Conservation (phyloP, 805 yeast genomes). For the Myxozyma nipponensis region DNA sequence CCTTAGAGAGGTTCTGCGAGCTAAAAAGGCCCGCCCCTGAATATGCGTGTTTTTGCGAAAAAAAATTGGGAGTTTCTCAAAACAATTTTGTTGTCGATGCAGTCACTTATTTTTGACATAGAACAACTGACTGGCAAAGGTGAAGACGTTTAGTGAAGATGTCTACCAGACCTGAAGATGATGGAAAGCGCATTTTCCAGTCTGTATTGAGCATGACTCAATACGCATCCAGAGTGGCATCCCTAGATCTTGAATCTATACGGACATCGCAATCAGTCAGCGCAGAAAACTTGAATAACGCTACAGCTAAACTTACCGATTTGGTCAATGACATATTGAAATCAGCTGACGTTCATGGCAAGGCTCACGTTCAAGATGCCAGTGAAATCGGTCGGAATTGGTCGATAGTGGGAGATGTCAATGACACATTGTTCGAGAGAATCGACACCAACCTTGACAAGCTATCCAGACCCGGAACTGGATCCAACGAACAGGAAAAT, state of each 20-base stretch:
- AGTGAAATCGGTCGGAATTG: conserved; percentile 45
- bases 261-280: conserved; percentile 54
- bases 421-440: conserved; percentile 73
- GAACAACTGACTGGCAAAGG: no score
- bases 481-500: background rate
- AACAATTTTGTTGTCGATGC: no score
- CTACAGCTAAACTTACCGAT: conserved; percentile 44
- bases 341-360: conserved; percentile 3
- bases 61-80: background rate
- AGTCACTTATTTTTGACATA: no score
- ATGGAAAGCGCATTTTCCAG: background rate
- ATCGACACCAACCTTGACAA: conserved; percentile 35
- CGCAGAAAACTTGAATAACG: conserved; percentile 40
- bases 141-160: no score
- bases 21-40: no score
- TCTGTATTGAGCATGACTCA: conserved; percentile 18
- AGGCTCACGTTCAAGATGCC: conserved; percentile 30
- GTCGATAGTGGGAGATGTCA: conserved; percentile 55
- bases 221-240: conserved; percentile 30
- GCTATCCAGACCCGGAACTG: conserved; percentile 3
- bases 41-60: no score
- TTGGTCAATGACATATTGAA: conserved; percentile 47
- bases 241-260: conserved; percentile 78
- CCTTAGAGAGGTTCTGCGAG: no score
- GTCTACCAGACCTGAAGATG: no score